Base-by-base conservation (phyloP, 768 basidiomycete genomes). In the Leccinum ochraceum region DNA sequence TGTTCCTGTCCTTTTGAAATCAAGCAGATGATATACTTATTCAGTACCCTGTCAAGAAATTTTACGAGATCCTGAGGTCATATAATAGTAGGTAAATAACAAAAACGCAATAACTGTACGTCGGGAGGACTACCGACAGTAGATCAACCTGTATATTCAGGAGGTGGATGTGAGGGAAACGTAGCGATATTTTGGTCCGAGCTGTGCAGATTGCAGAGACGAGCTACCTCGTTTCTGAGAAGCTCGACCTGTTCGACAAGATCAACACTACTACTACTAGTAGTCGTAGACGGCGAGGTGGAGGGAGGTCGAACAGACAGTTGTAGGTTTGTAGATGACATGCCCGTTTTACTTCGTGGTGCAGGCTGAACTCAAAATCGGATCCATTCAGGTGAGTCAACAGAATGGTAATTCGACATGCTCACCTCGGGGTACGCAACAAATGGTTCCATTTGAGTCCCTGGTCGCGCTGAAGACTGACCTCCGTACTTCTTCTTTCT, bases 111-210 rank as follows among this genome's bases (percentile, higher is more conserved):
- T 2, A 42, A 42, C n/a, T n/a, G 1, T 42, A 42, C 8, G 17
- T 42, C 42, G 17, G 42, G n/a, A 42, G 17, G n/a, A 42, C 17
- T 39, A 4, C n/a, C 4, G 4, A n/a, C 9, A n/a, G 42, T 42
- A 10, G 42, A 42, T 42, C 39, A 42, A 42, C 17, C 39, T 42
- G 17, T 42, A n/a, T 42, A 59, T 42, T 34, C 48, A 7, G 59
- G 59, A 13, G 57, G 57, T 49, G 57, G 49, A n/a, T 60, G 37
- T 51, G 56, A 57, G 4, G 11, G 48, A 5, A 36, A 26, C 10
- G 14, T 13, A 2, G 8, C 8, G 24, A 16, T 30, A 9, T 30
- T 2, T 20, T 11, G 28, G 16, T 37, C 24, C 6, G 34, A 3
- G 20, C 2, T 53, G 10, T 53, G 52, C 10, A 30, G 28, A 10